Evolutionary conservation across 495 filamentous ascomycete genomes (phyloP).

Genomic region (Opeltia flavorubescens): DNA sequence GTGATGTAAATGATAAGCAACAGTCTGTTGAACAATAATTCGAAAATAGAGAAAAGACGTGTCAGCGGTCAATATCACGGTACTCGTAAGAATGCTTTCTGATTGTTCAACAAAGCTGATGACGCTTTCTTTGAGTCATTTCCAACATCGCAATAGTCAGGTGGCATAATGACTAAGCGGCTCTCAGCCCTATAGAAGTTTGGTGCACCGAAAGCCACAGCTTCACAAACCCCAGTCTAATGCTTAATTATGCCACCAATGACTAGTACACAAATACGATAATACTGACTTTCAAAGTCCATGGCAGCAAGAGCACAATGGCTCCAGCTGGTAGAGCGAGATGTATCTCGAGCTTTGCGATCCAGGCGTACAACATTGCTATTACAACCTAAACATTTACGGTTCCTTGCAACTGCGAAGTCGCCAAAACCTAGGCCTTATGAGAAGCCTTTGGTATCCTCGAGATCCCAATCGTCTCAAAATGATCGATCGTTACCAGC

Average conservation of each 20-base stretch:
- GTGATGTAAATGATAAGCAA: not conserved
- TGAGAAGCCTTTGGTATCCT: constrained; percentile 3
- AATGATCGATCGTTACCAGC: not conserved
- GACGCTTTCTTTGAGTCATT: too few relatives aligned
- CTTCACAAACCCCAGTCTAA: too few relatives aligned
- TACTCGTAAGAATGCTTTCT: not conserved
- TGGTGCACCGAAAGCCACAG: too few relatives aligned
- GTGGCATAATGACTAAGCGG: not conserved
- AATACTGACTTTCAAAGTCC: not conserved
- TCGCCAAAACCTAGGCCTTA: not conserved
- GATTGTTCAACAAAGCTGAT: too few relatives aligned
- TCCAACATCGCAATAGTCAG: not conserved
- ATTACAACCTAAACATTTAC: too few relatives aligned
- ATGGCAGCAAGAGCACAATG: not conserved
- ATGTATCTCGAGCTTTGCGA: too few relatives aligned
- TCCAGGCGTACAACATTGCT: too few relatives aligned
- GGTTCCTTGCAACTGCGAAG: not conserved
- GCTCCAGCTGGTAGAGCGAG: not conserved
- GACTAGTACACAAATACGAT: too few relatives aligned
- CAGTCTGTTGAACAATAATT: not conserved
- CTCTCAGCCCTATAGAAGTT: not conserved
- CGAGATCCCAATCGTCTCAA: not conserved
- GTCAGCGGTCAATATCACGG: not conserved
- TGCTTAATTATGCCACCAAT: too few relatives aligned
- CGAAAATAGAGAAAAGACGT: not conserved